phyloP scores from a whole-genome alignment of 164 flowering plant species.

The Santalum album region DNA sequence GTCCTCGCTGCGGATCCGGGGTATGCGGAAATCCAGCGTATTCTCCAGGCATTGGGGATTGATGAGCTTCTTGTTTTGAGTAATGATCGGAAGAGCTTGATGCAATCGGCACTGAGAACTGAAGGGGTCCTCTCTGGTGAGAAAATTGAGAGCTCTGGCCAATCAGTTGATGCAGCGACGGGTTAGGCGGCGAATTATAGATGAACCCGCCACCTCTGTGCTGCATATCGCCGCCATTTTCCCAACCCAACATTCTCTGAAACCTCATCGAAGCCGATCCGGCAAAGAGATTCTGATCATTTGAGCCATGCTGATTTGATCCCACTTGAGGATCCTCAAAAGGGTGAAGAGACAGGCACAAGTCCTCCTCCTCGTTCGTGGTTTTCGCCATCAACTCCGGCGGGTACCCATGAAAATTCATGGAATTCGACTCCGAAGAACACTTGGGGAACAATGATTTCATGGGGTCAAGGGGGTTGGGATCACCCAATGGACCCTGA shows the following conservation, averaged over 20 bases:
- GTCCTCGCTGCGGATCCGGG: no score
- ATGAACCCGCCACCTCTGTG: constrained; percentile 32
- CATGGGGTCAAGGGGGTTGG: constrained; percentile 76
- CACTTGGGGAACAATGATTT: constrained; percentile 70
- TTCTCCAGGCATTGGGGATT: no score
- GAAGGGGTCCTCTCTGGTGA: constrained; percentile 99
- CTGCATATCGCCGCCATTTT: constrained; percentile 22
- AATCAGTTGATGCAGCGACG: constrained; percentile 36
- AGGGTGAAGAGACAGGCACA: constrained; percentile 58
- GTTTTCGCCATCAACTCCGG: constrained; percentile 36
- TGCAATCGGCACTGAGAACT: no score
- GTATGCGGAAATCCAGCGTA: no score
- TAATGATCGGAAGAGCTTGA: no score
- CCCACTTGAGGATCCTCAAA: constrained; percentile 39
- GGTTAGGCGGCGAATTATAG: constrained; percentile 33
- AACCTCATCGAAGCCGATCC: constrained; percentile 40
- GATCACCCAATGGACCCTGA: constrained; percentile 46
- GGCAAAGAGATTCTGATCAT: constrained; percentile 10
- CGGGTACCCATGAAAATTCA: constrained; percentile 26
- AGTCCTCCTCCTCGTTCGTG: constrained; percentile 45
- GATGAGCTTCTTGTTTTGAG: no score
- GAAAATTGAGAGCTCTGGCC: constrained; percentile 50
- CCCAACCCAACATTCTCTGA: constrained; percentile 60
- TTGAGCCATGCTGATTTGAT: no score
- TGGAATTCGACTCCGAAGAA: constrained; percentile 4